Evolutionary conservation across 495 filamentous ascomycete species (phyloP).

Genomic region (Clavariopsis aquatica): DNA sequence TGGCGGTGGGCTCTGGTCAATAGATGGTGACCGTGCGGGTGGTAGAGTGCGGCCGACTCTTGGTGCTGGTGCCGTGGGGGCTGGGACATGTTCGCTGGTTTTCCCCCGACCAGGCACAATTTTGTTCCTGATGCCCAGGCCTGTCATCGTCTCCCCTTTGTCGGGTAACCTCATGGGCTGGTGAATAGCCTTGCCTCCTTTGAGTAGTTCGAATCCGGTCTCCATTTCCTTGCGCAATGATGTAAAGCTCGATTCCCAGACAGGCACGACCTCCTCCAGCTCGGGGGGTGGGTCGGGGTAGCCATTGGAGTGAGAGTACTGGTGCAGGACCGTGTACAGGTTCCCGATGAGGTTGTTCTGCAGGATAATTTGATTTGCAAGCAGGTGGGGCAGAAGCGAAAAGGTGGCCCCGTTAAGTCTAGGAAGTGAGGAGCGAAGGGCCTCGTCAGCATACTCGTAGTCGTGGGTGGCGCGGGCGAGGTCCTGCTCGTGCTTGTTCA

Average conservation of each 20-base stretch:
- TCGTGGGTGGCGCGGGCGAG: conserved; percentile 69
- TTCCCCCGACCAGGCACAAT: conserved; percentile 22
- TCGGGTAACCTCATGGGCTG: conserved; percentile 56
- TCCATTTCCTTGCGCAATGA: conserved; percentile 72
- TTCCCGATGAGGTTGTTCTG: conserved; percentile 83
- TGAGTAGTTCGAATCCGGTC: conserved; percentile 63
- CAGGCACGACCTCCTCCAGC: conserved; percentile 68
- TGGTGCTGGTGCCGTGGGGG: conserved; percentile 11
- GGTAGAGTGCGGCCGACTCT: conserved; percentile 16
- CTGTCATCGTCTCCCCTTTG: conserved; percentile 42
- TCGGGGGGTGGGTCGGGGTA: conserved; percentile 74
- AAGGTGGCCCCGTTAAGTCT: conserved; percentile 72
- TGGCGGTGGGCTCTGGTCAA: conserved; percentile 32
- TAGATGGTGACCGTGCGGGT: conserved; percentile 14
- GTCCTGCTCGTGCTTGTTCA: conserved; percentile 80
- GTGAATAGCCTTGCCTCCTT: conserved; percentile 73
- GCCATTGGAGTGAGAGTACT: conserved; percentile 69
- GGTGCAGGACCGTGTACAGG: conserved; percentile 80
- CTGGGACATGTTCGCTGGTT: conserved; percentile 13
- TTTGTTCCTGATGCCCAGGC: conserved; percentile 46
- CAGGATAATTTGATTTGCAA: conserved; percentile 71
- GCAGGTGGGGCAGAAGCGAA: conserved; percentile 75
- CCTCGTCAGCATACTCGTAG: conserved; percentile 79
- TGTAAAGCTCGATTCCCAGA: conserved; percentile 68
- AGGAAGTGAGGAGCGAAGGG: conserved; percentile 73